Conservation (phyloP, 441 rosid species). For the Euphorbia schlechtendalii region DNA sequence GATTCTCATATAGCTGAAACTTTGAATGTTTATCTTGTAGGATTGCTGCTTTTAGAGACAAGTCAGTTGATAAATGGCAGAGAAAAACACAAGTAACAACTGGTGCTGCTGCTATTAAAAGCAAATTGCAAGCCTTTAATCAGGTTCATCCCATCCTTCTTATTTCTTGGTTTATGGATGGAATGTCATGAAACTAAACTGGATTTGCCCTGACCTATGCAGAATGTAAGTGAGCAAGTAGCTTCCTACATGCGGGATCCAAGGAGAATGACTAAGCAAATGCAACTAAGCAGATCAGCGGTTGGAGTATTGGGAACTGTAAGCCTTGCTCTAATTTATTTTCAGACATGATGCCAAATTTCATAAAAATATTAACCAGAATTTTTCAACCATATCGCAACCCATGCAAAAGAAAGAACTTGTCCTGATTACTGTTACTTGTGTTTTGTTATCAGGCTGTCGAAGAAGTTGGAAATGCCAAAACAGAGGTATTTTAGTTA, state of each 20-base stretch:
- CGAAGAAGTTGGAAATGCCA: conserved; percentile 23
- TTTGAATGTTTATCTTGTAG: conserved; percentile 39
- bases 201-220: too few relatives aligned
- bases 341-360: conserved; percentile 2
- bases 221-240: conserved; percentile 94
- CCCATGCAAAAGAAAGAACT: too few relatives aligned
- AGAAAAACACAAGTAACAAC: conserved; percentile 84
- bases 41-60: conserved; percentile 70
- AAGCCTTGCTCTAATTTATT: background rate
- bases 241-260: conserved; percentile 91
- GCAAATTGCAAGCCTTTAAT: conserved; percentile 85
- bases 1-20: conserved; percentile 8
- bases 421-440: conserved; percentile 24
- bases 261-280: conserved; percentile 89
- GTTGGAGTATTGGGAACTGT: conserved; percentile 64
- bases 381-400: too few relatives aligned
- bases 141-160: conserved; percentile 50
- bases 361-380: background rate
- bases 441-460: conserved; percentile 30
- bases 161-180: background rate
- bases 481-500: conserved; percentile 39
- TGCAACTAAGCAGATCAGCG: conserved; percentile 72
- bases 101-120: conserved; percentile 88
- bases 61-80: conserved; percentile 92
- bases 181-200: conserved; percentile 15